These are phyloP conservation scores for Trichoderma cornu-damae DNA, from an alignment of 2,329 filamentous ascomycete genomes.

Conservation along the genomic window DNA sequence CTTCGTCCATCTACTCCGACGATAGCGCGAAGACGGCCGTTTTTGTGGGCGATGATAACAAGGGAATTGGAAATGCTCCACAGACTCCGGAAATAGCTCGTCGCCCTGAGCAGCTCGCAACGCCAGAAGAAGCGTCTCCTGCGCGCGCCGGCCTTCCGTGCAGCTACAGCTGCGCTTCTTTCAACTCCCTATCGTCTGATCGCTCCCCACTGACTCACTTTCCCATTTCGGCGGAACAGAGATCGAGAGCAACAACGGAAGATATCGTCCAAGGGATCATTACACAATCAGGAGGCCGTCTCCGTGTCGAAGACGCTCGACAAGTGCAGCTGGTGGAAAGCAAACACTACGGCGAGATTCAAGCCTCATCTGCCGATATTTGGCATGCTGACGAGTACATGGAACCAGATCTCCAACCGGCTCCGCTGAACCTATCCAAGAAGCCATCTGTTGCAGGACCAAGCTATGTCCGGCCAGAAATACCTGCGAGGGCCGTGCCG, in stretches of 20 bases:
- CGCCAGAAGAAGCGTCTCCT: constrained; percentile 1
- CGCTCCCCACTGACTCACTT: constrained; percentile 27
- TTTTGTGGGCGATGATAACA: constrained; percentile 4
- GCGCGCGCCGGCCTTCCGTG: neutral
- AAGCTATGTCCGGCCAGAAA: neutral
- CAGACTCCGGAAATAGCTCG: constrained; percentile 1
- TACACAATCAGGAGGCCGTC: constrained; percentile 22
- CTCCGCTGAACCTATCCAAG: constrained; percentile 24
- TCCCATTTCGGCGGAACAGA: constrained; percentile 26
- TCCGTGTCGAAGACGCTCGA: constrained; percentile 22
- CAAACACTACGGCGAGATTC: constrained; percentile 15
- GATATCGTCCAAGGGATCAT: constrained; percentile 25
- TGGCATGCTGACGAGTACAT: constrained; percentile 22
- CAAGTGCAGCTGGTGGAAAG: constrained; percentile 22
- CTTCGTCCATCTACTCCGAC: constrained; percentile 25
- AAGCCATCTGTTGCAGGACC: neutral
- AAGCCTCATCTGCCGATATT: constrained; percentile 24
- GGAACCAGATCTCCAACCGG: constrained; percentile 24
- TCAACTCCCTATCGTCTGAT: constrained; percentile 19
- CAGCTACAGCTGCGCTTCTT: constrained; percentile 18
- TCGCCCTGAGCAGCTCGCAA: neutral
- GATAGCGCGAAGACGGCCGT: constrained; percentile 22
- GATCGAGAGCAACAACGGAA: constrained; percentile 25
- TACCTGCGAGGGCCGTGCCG: neutral
- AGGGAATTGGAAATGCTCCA: neutral